These are phyloP conservation scores for Neurospora sp. DNA, from an alignment of 495 filamentous ascomycete genomes.

Conservation along the genomic window DNA sequence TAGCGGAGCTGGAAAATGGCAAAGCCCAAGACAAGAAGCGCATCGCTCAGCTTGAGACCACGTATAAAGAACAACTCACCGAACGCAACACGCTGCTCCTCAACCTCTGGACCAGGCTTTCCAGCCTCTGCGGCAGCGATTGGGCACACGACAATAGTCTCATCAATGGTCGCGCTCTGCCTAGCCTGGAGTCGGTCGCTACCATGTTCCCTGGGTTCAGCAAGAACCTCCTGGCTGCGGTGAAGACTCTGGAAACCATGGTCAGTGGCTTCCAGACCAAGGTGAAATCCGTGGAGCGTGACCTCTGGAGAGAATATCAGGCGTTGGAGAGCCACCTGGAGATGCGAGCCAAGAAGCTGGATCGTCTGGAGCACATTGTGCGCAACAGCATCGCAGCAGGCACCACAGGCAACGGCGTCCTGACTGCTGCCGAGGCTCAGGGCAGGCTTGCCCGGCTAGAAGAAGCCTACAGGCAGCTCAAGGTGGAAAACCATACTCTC, in stretches of 20 bases:
- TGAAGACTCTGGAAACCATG: slow-evolving; percentile 79
- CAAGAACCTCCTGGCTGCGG: slow-evolving; percentile 75
- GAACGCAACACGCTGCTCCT: slow-evolving; percentile 86
- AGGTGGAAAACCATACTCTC: slow-evolving; percentile 70
- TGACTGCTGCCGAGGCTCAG: slow-evolving; percentile 28
- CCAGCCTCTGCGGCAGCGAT: slow-evolving; percentile 75
- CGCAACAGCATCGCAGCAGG: slow-evolving; percentile 40
- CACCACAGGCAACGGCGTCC: slow-evolving; percentile 19
- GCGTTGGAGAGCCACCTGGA: slow-evolving; percentile 73
- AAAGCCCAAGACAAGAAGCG: slow-evolving; percentile 65
- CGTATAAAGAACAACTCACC: slow-evolving; percentile 72
- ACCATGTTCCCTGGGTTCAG: slow-evolving; percentile 74
- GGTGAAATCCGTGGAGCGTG: slow-evolving; percentile 74
- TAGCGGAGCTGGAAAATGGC: slow-evolving; percentile 70
- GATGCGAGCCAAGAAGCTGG: slow-evolving; percentile 71
- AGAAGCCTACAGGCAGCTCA: slow-evolving; percentile 70
- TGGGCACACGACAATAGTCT: slow-evolving; percentile 87
- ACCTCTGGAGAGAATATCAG: slow-evolving; percentile 84
- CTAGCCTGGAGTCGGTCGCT: slow-evolving; percentile 70
- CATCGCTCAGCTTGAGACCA: slow-evolving; percentile 60
- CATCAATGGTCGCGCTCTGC: slow-evolving; percentile 72
- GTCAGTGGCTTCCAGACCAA: slow-evolving; percentile 71
- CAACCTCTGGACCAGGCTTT: slow-evolving; percentile 77
- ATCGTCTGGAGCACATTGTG: slow-evolving; percentile 70
- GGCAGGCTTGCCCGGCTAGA: slow-evolving; percentile 60